These are phyloP conservation scores for Mycena sp. DNA, from an alignment of 1,284 basidiomycete species.

Conservation along the genomic window DNA sequence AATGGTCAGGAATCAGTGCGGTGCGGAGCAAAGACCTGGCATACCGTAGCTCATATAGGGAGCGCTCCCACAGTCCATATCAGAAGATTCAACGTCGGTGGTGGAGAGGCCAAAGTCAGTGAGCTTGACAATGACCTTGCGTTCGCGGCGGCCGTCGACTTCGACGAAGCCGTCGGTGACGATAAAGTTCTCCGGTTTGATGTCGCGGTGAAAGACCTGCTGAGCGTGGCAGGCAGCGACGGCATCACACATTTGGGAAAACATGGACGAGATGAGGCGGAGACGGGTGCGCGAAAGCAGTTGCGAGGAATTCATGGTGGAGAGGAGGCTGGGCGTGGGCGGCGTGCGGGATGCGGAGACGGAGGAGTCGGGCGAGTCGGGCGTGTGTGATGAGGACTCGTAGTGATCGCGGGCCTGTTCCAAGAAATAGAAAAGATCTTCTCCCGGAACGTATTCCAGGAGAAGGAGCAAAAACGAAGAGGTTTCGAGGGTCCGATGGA, in stretches of 20 bases:
- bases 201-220: slow-evolving; percentile 95
- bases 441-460: slow-evolving; percentile 91
- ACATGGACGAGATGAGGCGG: slow-evolving; percentile 95
- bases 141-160: slow-evolving; percentile 67
- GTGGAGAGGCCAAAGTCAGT: slow-evolving; percentile 98
- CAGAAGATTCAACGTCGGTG: slow-evolving; percentile 86
- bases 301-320: slow-evolving; percentile 84
- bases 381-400: slow-evolving; percentile 59
- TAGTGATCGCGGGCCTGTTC: slow-evolving; percentile 92
- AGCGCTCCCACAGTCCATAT: slow-evolving; percentile 98
- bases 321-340: slow-evolving; percentile 92
- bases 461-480: slow-evolving; percentile 60
- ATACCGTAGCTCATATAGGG: slow-evolving; percentile 97
- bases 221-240: slow-evolving; percentile 96
- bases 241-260: slow-evolving; percentile 96
- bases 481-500: slow-evolving; percentile 84
- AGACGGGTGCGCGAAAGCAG: slow-evolving; percentile 89
- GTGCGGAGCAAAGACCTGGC: slow-evolving; percentile 6
- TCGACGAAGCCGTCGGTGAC: slow-evolving; percentile 83
- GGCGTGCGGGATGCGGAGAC: slow-evolving; percentile 76
- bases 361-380: slow-evolving; percentile 59
- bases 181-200: slow-evolving; percentile 98
- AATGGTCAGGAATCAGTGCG: slow-evolving; percentile 23
- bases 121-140: slow-evolving; percentile 90
- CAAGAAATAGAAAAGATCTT: slow-evolving; percentile 97